Conservation (phyloP, 306 rosid species). For the Quercus suber region DNA sequence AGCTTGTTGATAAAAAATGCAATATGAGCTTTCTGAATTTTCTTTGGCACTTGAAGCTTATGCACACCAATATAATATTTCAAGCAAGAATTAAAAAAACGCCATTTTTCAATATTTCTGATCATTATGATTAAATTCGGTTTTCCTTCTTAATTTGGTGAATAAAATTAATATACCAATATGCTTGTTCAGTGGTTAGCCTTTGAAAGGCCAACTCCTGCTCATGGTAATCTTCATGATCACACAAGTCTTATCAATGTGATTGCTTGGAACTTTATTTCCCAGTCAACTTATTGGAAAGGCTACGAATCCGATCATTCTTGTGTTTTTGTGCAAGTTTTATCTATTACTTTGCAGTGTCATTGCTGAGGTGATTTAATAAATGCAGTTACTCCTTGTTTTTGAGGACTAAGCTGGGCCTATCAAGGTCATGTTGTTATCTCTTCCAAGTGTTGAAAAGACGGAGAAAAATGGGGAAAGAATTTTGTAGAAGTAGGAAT, state of each 20-base stretch:
- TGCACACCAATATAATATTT: slow-evolving; percentile 4
- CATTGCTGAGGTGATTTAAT: no score
- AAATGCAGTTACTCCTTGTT: no score
- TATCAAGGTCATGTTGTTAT: no score
- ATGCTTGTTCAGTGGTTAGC: neutral
- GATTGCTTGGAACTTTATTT: neutral
- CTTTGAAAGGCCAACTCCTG: neutral
- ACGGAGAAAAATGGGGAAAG: neutral
- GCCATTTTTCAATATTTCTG: neutral
- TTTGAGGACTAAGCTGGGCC: no score
- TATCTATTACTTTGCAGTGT: neutral
- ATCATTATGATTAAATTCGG: neutral
- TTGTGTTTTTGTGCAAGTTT: neutral
- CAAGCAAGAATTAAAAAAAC: slow-evolving; percentile 8
- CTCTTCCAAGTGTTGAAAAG: neutral
- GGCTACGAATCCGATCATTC: neutral
- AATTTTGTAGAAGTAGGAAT: no score
- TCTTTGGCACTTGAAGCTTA: slow-evolving; percentile 15
- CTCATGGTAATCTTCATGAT: neutral
- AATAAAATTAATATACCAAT: neutral
- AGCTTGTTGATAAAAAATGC: slow-evolving; percentile 10
- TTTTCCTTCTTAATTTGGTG: neutral
- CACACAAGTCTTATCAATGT: neutral
- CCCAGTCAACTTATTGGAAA: neutral
- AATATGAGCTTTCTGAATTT: slow-evolving; percentile 19